Percentiles rank a stretch among this genome's conserved stretches.
phyloP scores from a whole-genome alignment of 1,284 basidiomycete species.

The Ustilago trichophora region DNA sequence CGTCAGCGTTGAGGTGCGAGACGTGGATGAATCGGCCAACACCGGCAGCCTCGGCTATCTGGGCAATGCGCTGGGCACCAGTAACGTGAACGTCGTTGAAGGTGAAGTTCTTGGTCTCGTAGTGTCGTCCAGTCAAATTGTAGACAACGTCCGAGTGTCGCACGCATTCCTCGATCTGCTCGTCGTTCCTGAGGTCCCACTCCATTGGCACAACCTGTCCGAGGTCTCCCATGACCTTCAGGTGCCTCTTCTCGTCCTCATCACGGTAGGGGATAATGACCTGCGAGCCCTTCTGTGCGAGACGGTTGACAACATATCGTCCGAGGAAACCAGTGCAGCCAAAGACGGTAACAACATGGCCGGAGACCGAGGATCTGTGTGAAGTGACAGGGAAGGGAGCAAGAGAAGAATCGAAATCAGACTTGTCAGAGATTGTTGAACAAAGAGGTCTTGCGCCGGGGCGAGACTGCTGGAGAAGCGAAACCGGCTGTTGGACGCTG shows the following conservation, averaged over 20 bases:
- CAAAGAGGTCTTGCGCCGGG: too few species aligned
- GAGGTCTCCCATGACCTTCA: slow-evolving; percentile 93
- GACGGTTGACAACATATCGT: slow-evolving; percentile 79
- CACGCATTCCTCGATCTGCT: slow-evolving; percentile 91
- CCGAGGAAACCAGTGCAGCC: slow-evolving; percentile 96
- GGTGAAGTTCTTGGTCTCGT: slow-evolving; percentile 90
- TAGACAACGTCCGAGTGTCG: slow-evolving; percentile 97
- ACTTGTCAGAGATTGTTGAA: too few species aligned
- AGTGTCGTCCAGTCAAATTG: slow-evolving; percentile 88
- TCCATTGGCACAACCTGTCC: slow-evolving; percentile 97
- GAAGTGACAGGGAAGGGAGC: background rate
- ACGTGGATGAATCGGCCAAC: slow-evolving; percentile 91
- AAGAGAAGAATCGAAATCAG: too few species aligned
- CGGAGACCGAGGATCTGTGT: slow-evolving; percentile 59
- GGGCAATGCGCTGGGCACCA: slow-evolving; percentile 77
- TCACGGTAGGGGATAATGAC: slow-evolving; percentile 96
- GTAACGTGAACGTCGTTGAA: slow-evolving; percentile 80
- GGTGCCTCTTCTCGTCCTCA: slow-evolving; percentile 88
- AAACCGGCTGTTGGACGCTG: too few species aligned
- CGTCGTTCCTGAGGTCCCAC: slow-evolving; percentile 88
- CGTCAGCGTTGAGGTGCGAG: slow-evolving; percentile 91
- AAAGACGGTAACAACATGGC: slow-evolving; percentile 92
- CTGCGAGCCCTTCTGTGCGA: slow-evolving; percentile 87
- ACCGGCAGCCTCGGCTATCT: slow-evolving; percentile 78
- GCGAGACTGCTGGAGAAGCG: too few species aligned